A percentile compares a stretch with the other conserved stretches of the same genome.
These are phyloP conservation scores for Geosmithia putterillii DNA, from an alignment of 2,329 filamentous ascomycete species.

Conservation along the genomic window DNA sequence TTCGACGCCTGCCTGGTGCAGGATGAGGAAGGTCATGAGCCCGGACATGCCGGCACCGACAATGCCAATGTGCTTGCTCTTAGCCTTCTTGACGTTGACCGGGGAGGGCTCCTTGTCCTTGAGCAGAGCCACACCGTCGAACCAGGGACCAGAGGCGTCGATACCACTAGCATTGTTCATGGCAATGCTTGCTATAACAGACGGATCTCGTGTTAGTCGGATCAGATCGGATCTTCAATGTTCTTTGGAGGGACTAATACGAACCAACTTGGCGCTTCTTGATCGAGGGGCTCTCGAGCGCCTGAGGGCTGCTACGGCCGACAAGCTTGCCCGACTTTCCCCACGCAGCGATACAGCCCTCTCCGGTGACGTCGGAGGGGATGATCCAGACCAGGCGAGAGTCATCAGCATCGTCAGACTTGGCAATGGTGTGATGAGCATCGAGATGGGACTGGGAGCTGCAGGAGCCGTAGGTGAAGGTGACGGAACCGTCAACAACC, in stretches of 20 bases:
- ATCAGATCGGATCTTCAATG: neutral
- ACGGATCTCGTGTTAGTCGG: neutral
- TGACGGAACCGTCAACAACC: conserved; percentile 7
- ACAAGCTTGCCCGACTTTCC: conserved; percentile 14
- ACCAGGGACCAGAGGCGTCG: conserved; percentile 42
- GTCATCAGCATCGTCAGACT: conserved; percentile 4
- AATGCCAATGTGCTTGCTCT: conserved; percentile 47
- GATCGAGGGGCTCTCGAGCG: conserved; percentile 12
- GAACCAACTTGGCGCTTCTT: neutral
- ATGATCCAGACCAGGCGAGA: conserved; percentile 12
- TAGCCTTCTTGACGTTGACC: conserved; percentile 39
- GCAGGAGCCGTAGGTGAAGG: conserved; percentile 12
- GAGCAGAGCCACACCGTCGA: conserved; percentile 49
- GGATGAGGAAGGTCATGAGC: conserved; percentile 43
- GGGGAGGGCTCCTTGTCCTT: conserved; percentile 37
- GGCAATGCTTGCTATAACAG: conserved; percentile 11
- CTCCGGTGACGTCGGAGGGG: conserved; percentile 9
- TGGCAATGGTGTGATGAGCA: conserved; percentile 8
- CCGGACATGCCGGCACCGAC: conserved; percentile 55
- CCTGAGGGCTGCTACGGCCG: conserved; percentile 21
- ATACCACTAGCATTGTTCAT: conserved; percentile 37
- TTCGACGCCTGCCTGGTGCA: conserved; percentile 38
- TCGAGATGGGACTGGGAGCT: conserved; percentile 4
- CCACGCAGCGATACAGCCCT: conserved; percentile 28
- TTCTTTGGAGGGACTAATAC: neutral